A percentile compares a stretch with the other conserved stretches of the same genome.
Conservation (phyloP, 164 flowering plant species). For the Berberis vulgaris region DNA sequence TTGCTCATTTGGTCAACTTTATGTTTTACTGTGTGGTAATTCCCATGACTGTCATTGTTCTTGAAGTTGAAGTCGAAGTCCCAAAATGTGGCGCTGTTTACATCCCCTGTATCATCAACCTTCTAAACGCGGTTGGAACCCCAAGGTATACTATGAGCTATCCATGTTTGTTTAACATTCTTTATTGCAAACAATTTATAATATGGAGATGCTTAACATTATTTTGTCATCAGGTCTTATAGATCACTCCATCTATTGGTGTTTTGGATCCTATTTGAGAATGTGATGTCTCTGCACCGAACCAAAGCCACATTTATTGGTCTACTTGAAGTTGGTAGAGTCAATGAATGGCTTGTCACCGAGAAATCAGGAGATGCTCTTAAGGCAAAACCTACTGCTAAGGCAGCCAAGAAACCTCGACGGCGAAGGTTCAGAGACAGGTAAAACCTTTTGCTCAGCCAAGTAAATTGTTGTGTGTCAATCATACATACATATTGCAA, state of each 20-base stretch:
- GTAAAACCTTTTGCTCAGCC: slow-evolving; percentile 22
- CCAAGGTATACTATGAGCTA: slow-evolving; percentile 46
- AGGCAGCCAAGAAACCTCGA: slow-evolving; percentile 34
- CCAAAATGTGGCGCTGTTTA: slow-evolving; percentile 97
- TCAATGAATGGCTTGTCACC: slow-evolving; percentile 97
- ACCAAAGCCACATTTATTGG: slow-evolving; percentile 93
- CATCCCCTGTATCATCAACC: slow-evolving; percentile 83
- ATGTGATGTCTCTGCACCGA: slow-evolving; percentile 95
- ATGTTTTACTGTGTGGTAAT: slow-evolving; percentile 80
- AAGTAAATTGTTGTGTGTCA: background rate
- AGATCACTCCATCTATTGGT: slow-evolving; percentile 89
- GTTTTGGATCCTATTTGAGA: slow-evolving; percentile 97
- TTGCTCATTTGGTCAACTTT: slow-evolving; percentile 90
- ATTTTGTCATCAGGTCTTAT: slow-evolving; percentile 4
- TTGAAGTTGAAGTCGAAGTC: slow-evolving; percentile 85
- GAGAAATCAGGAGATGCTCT: slow-evolving; percentile 82
- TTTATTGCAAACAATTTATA: background rate
- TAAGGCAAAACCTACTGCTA: slow-evolving; percentile 34
- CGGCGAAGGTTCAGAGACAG: slow-evolving; percentile 57
- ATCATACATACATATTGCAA: background rate
- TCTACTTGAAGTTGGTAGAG: slow-evolving; percentile 77
- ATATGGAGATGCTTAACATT: background rate
- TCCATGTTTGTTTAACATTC: background rate
- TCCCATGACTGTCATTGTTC: slow-evolving; percentile 78
- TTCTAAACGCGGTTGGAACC: slow-evolving; percentile 91